Evolutionary conservation across 1,284 basidiomycete species (phyloP).

Genomic region (Heterobasidion annosum): DNA sequence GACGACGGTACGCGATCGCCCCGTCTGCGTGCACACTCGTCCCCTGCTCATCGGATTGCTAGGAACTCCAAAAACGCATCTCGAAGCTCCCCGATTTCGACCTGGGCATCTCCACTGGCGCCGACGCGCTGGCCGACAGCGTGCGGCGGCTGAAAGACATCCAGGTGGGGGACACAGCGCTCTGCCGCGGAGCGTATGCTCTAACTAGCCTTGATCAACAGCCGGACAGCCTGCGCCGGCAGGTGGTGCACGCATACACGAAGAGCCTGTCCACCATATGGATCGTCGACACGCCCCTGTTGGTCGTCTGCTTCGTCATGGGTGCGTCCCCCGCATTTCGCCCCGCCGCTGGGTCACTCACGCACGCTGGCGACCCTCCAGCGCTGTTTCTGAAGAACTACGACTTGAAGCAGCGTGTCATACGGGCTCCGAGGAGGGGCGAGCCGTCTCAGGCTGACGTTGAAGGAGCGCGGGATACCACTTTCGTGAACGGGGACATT

Average conservation of each 20-base stretch:
- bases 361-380: not conserved
- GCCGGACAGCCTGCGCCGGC: slow-evolving; percentile 36
- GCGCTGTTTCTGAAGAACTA: not conserved
- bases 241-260: slow-evolving; percentile 63
- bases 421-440: not conserved
- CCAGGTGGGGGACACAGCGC: slow-evolving; percentile 26
- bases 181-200: too few relatives aligned
- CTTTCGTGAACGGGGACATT: too few relatives aligned
- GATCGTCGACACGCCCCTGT: slow-evolving; percentile 56
- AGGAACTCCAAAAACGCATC: slow-evolving; percentile 36
- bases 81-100: slow-evolving; percentile 33
- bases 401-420: not conserved
- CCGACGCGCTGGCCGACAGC: slow-evolving; percentile 44
- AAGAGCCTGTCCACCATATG: slow-evolving; percentile 64
- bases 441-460: not conserved
- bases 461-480: too few relatives aligned
- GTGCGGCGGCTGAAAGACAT: slow-evolving; percentile 46
- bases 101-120: slow-evolving; percentile 35
- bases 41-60: not conserved
- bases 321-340: slow-evolving; percentile 25
- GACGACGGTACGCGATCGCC: slow-evolving; percentile 27
- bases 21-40: too few relatives aligned
- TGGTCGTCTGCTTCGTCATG: slow-evolving; percentile 52
- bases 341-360: not conserved
- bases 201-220: not conserved